A percentile compares a stretch with the other conserved stretches of the same genome.
Evolutionary conservation across 108 stramenopile genomes (phyloP).

Genomic region (Bacterosira constricta): DNA sequence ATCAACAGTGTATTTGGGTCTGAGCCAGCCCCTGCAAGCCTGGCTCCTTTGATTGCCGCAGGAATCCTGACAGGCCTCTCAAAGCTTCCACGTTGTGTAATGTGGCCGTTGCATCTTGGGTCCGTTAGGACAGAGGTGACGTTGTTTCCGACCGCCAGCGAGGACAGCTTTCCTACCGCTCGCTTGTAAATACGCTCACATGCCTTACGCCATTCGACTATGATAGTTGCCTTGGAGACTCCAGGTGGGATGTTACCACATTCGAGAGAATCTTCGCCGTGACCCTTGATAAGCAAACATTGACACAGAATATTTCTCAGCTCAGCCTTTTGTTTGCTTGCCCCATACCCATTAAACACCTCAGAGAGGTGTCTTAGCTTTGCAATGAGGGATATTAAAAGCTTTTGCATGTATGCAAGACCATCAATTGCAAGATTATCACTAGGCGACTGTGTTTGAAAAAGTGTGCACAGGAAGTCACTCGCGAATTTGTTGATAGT

Average conservation of each 20-base stretch:
- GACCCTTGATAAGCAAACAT: conserved; percentile 54
- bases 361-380: conserved; percentile 28
- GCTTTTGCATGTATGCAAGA: conserved; percentile 16
- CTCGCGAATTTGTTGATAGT: conserved; percentile 40
- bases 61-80: conserved; percentile 86
- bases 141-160: conserved; percentile 56
- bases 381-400: conserved; percentile 28
- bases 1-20: conserved; percentile 48
- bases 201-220: conserved; percentile 72
- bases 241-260: conserved; percentile 11
- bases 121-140: conserved; percentile 72
- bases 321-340: conserved; percentile 9
- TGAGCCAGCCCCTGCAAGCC: conserved; percentile 65
- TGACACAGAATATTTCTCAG: conserved; percentile 33
- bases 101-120: conserved; percentile 78
- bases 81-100: conserved; percentile 74
- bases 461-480: conserved; percentile 25
- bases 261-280: conserved; percentile 62
- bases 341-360: background rate
- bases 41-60: conserved; percentile 83
- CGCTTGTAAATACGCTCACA: conserved; percentile 83
- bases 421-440: conserved; percentile 11
- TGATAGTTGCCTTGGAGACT: conserved; percentile 18
- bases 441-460: conserved; percentile 11
- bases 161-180: conserved; percentile 45